Evolutionary conservation across 148 eudicot genomes (phyloP).

Genomic region (Polygonum maritimum): DNA sequence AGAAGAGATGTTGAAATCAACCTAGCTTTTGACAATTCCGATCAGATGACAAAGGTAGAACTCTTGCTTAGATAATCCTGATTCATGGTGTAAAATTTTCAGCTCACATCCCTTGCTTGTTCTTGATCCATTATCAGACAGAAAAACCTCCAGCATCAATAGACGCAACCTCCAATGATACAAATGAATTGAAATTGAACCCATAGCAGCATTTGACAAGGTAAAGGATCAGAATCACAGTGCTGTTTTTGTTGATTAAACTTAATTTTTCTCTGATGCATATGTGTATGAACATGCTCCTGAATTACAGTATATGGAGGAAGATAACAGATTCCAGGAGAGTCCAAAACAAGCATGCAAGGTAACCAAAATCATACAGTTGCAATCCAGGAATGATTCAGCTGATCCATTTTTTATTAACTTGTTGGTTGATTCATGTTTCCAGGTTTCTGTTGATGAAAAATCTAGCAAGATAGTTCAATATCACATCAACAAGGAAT

Average conservation of each 20-base stretch:
- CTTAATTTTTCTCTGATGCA: not conserved
- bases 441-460: constrained; percentile 22
- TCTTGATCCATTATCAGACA: constrained; percentile 19
- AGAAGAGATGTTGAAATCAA: constrained; percentile 51
- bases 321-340: not conserved
- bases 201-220: constrained; percentile 17
- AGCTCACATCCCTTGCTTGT: not conserved
- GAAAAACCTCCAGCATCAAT: constrained; percentile 19
- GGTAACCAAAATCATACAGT: not conserved
- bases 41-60: constrained; percentile 16
- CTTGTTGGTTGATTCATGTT: not conserved
- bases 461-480: constrained; percentile 17
- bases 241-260: not conserved
- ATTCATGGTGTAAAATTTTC: not conserved
- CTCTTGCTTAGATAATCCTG: not conserved
- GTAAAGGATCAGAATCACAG: constrained; percentile 10
- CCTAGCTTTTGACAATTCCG: constrained; percentile 9
- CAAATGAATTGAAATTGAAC: constrained; percentile 2
- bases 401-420: constrained; percentile 1
- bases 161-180: constrained; percentile 18
- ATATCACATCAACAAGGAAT: too few relatives aligned
- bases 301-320: not conserved
- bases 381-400: constrained; percentile 9
- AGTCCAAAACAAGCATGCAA: not conserved
- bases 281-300: not conserved